phyloP scores from a whole-genome alignment of 2,329 filamentous ascomycete genomes.

The Trichoderma sp. region DNA sequence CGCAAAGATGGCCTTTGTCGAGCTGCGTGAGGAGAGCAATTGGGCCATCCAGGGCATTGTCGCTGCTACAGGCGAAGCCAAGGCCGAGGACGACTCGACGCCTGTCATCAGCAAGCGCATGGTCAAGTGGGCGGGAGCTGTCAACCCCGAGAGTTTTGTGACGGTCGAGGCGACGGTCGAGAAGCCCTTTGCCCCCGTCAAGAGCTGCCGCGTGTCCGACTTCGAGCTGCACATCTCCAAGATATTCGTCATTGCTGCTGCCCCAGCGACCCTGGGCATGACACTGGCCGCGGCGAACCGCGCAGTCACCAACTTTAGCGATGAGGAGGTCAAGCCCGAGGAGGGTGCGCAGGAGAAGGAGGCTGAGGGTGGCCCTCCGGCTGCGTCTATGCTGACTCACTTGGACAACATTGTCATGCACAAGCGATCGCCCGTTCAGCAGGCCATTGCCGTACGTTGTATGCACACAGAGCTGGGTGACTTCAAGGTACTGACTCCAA shows the following conservation, averaged over 20 bases:
- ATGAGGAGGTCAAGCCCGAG: slow-evolving; percentile 46
- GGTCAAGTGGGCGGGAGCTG: slow-evolving; percentile 81
- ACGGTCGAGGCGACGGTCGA: slow-evolving; percentile 76
- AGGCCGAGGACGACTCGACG: slow-evolving; percentile 28
- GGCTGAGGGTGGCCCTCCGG: slow-evolving; percentile 41
- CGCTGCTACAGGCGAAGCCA: slow-evolving; percentile 61
- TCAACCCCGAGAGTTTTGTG: slow-evolving; percentile 79
- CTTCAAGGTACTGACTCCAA: background rate
- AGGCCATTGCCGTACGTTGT: slow-evolving; percentile 65
- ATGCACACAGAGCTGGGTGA: slow-evolving; percentile 33
- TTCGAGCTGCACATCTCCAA: slow-evolving; percentile 87
- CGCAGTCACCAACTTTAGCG: slow-evolving; percentile 56
- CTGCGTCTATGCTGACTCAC: slow-evolving; percentile 76
- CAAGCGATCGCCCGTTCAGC: slow-evolving; percentile 85
- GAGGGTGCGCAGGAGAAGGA: slow-evolving; percentile 39
- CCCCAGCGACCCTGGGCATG: slow-evolving; percentile 56
- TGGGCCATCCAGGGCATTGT: slow-evolving; percentile 78
- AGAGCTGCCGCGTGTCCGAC: slow-evolving; percentile 75
- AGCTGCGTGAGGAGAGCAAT: slow-evolving; percentile 68
- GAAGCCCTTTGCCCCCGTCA: slow-evolving; percentile 81
- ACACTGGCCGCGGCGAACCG: slow-evolving; percentile 54
- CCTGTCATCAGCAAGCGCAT: slow-evolving; percentile 69
- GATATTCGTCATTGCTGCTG: slow-evolving; percentile 71
- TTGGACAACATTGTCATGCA: slow-evolving; percentile 92
- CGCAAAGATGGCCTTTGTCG: slow-evolving; percentile 80